Evolutionary conservation across 306 rosid genomes (phyloP), one percentile per base, ranked within the genome.

Genomic region (Dryas drummondii): DNA sequence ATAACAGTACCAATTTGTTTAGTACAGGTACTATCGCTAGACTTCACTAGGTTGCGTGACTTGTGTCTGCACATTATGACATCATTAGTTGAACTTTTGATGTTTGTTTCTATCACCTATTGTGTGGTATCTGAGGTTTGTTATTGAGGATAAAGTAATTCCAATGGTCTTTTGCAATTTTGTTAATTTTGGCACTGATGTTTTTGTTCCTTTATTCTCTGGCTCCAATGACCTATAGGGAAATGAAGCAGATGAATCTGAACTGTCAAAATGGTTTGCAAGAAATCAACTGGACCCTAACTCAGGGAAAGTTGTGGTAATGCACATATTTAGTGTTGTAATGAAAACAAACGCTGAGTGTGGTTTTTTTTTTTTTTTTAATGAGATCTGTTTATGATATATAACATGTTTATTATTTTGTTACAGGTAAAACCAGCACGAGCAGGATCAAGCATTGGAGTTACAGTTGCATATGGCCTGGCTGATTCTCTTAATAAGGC

Each of bases 381-480:
- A 59, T 72, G 61, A 56, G 46, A 51, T 65, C 73, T 59, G 49
- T 32, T 67, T 72, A 42, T 59, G 13, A 61, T 54, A 63, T 27
- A 15, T 60, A 71, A 68, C 62, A 26, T 82, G 67, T 73, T 60
- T 52, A 66, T 44, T 32, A 27, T 67, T 32, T 40, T 45, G 63
- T 73, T 78, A 40, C 80, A 94, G 97, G 97, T 90, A 81, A 91
- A 94, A 87, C 98, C 98, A 87, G 83, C 87, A 60, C 88, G 83
- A 78, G 98, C 94, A 66, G 98, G 98, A 56, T 94, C 97, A 76
- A 94, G 98, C 85, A 90, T 94, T 45, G 98, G 98, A 57, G 98
- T 94, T 52, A 82, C 73, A 22, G 98, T 91, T 78, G 98, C 96
- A 61, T 91, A 94, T 72, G 98, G 98, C 66, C 88, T 91, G 79